A percentile compares a stretch with the other conserved stretches of the same genome.
Evolutionary conservation across 1,284 basidiomycete genomes (phyloP).

Genomic region (Dichomitus squalens): DNA sequence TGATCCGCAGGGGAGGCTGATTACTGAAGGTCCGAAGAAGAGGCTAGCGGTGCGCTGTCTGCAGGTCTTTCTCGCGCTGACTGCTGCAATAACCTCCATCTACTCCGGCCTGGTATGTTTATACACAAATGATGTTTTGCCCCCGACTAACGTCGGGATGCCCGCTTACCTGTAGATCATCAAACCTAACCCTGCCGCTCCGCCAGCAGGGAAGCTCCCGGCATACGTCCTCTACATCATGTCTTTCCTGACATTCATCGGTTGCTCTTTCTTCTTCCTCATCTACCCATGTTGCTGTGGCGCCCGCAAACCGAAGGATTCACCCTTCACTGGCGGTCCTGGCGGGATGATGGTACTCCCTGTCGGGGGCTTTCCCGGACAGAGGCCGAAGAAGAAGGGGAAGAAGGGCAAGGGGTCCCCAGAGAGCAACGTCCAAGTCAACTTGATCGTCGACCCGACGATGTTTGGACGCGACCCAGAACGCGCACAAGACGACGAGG

Average conservation of each 20-base stretch:
- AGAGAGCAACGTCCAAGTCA: conserved; percentile 61
- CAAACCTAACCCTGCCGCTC: conserved; percentile 54
- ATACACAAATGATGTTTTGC: too few relatives aligned
- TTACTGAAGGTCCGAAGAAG: conserved; percentile 65
- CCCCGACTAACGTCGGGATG: neutral
- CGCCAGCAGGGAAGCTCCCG: conserved; percentile 55
- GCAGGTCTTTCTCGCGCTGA: conserved; percentile 52
- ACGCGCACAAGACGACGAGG: conserved; percentile 39
- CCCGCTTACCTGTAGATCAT: conserved; percentile 45
- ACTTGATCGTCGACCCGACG: conserved; percentile 68
- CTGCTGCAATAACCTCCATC: conserved; percentile 55
- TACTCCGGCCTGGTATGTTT: conserved; percentile 63
- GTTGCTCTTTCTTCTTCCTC: conserved; percentile 56
- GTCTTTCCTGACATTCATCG: conserved; percentile 53
- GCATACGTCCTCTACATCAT: conserved; percentile 61
- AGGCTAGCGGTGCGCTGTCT: conserved; percentile 50
- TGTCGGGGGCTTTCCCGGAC: conserved; percentile 47
- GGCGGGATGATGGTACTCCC: conserved; percentile 69
- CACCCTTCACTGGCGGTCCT: conserved; percentile 32
- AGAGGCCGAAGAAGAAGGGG: conserved; percentile 40
- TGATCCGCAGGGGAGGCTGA: conserved; percentile 53
- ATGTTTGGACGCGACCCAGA: conserved; percentile 46
- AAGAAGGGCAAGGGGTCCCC: conserved; percentile 34
- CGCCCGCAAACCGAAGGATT: conserved; percentile 29
- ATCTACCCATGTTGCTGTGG: conserved; percentile 59